A percentile compares a stretch with the other conserved stretches of the same genome.
phyloP scores from a whole-genome alignment of 305 asterid species.

The Plantago coronopus region DNA sequence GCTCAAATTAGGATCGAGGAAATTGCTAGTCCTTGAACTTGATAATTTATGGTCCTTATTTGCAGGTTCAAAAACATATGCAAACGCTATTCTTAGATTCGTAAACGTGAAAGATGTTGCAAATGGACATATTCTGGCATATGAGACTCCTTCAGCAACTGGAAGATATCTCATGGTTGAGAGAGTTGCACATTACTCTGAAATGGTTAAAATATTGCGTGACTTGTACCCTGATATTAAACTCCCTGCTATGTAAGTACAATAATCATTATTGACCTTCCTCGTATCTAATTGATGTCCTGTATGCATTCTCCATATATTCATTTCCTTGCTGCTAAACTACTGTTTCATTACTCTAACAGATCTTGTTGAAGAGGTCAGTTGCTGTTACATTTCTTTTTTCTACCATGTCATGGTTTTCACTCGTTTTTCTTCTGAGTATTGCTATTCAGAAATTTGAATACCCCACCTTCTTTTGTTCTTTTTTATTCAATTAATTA shows the following conservation, averaged over 20 bases:
- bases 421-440: too few species aligned
- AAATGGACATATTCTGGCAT: conserved; percentile 30
- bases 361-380: too few species aligned
- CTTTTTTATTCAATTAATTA: too few species aligned
- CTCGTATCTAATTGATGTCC: too few species aligned
- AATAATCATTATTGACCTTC: not conserved
- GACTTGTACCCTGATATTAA: conserved; percentile 23
- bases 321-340: too few species aligned
- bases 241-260: conserved; percentile 25
- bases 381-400: too few species aligned
- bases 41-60: not conserved
- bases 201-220: conserved; percentile 11
- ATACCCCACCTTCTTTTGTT: too few species aligned
- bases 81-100: conserved; percentile 20
- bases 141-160: conserved; percentile 28
- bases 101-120: conserved; percentile 31
- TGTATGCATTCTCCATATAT: too few species aligned
- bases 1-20: too few species aligned
- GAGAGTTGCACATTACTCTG: conserved; percentile 18
- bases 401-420: too few species aligned
- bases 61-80: conserved; percentile 23
- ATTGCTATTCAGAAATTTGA: too few species aligned
- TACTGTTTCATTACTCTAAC: too few species aligned
- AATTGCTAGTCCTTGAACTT: not conserved
- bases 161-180: conserved; percentile 30